A percentile compares a stretch with the other conserved stretches of the same genome.
These are phyloP conservation scores for Flaveria ramosissima DNA, from an alignment of 129 eudicot species.

Conservation along the genomic window DNA sequence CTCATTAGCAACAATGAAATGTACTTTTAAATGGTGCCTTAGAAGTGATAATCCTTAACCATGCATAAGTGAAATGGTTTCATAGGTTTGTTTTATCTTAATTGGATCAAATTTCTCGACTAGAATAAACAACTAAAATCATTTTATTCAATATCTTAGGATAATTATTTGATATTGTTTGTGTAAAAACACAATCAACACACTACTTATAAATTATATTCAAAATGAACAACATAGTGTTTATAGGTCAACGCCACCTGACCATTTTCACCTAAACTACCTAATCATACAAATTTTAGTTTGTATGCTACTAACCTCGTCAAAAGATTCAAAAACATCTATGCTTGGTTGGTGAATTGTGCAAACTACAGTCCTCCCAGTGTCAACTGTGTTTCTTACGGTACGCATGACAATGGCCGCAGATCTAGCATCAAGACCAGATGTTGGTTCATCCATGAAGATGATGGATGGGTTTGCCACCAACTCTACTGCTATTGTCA, in stretches of 20 bases:
- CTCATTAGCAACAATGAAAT: neutral
- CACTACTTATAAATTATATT: neutral
- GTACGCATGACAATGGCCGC: constrained; percentile 85
- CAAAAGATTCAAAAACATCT: constrained; percentile 81
- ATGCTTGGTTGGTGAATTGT: constrained; percentile 84
- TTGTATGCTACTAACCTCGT: constrained; percentile 54
- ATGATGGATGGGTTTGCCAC: constrained; percentile 86
- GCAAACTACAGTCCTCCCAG: constrained; percentile 82
- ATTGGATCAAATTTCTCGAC: neutral
- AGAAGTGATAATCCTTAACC: neutral
- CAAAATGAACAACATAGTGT: neutral
- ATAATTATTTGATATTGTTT: neutral
- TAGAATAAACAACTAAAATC: neutral
- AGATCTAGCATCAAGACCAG: constrained; percentile 84
- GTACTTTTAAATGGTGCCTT: neutral
- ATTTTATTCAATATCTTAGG: neutral
- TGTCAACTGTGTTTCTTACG: constrained; percentile 65
- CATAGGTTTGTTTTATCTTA: neutral
- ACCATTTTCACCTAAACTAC: neutral
- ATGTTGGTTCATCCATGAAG: constrained; percentile 83
- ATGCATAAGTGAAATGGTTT: neutral
- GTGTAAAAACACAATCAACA: neutral
- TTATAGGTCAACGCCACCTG: neutral
- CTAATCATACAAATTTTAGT: neutral
- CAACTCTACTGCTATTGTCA: constrained; percentile 83